phyloP scores from a whole-genome alignment of 2,329 filamentous ascomycete genomes.

The Ascochyta viciae-villosae region DNA sequence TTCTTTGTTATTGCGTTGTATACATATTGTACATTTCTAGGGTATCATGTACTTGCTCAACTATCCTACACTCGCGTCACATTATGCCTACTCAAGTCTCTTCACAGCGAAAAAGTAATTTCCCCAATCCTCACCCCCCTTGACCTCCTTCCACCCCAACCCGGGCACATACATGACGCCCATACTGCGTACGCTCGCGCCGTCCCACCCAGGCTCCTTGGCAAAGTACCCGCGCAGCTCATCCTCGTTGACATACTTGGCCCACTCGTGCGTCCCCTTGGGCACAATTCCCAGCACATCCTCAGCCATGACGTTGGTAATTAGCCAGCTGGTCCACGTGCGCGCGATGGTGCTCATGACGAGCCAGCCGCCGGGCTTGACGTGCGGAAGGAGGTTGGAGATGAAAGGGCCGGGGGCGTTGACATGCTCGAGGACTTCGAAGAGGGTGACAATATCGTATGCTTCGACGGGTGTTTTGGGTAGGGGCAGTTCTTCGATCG shows the following conservation, averaged over 20 bases:
- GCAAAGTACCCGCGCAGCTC: constrained; percentile 68
- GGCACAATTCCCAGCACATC: constrained; percentile 88
- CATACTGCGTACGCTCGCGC: constrained; percentile 66
- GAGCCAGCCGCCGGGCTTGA: constrained; percentile 91
- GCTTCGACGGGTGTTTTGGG: constrained; percentile 46
- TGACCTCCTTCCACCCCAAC: constrained; percentile 84
- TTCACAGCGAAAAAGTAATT: constrained; percentile 96
- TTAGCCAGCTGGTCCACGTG: constrained; percentile 87
- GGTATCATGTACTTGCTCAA: constrained; percentile 31
- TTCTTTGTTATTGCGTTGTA: constrained; percentile 2
- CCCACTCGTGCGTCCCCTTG: constrained; percentile 93
- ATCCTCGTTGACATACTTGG: constrained; percentile 88
- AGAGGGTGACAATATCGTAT: constrained; percentile 84
- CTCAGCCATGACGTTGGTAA: constrained; percentile 92
- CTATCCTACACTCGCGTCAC: background rate
- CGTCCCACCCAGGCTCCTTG: constrained; percentile 51
- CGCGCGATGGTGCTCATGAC: constrained; percentile 91
- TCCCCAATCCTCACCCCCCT: constrained; percentile 81
- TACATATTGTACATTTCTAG: constrained; percentile 29
- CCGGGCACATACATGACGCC: constrained; percentile 92
- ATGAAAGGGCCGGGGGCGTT: constrained; percentile 78
- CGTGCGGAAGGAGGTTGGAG: constrained; percentile 72
- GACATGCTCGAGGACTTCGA: constrained; percentile 96
- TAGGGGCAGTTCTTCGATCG: constrained; percentile 72
- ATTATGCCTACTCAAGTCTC: constrained; percentile 17